Percentiles rank a stretch among this genome's conserved stretches.
phyloP scores from a whole-genome alignment of 441 rosid genomes.

The Euphorbia celastroides region DNA sequence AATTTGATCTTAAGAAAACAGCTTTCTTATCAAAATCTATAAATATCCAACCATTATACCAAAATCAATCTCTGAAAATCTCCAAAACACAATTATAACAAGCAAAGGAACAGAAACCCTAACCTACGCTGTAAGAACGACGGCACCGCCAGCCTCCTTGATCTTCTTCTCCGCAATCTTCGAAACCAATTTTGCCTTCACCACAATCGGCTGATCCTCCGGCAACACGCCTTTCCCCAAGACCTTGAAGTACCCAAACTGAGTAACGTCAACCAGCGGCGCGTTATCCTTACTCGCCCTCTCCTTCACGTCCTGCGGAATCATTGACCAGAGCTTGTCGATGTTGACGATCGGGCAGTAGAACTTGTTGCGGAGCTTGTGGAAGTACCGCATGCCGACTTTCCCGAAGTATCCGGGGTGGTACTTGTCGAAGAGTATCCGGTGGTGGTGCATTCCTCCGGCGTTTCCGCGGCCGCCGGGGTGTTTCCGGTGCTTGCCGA shows the following conservation, averaged over 20 bases:
- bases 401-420: conserved; percentile 88
- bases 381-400: conserved; percentile 91
- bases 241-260: conserved; percentile 74
- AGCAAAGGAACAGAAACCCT: not conserved
- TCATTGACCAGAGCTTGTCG: conserved; percentile 78
- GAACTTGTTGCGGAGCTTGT: conserved; percentile 78
- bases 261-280: conserved; percentile 76
- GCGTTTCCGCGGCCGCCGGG: conserved; percentile 93
- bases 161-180: conserved; percentile 87
- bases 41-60: conserved; percentile 6
- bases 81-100: conserved; percentile 3
- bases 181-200: conserved; percentile 73
- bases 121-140: conserved; percentile 57
- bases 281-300: conserved; percentile 53
- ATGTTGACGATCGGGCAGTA: conserved; percentile 70
- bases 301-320: conserved; percentile 60
- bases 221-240: conserved; percentile 76
- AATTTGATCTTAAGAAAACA: no score
- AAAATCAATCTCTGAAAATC: not conserved
- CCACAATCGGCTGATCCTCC: conserved; percentile 56
- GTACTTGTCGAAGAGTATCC: conserved; percentile 89
- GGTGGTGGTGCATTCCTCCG: conserved; percentile 89
- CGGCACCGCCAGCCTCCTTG: conserved; percentile 80
- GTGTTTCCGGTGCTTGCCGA: conserved; percentile 86
- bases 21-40: not conserved